Evolutionary conservation across 176 grass and related monocot genomes (phyloP), one percentile per base, ranked within the genome.

Genomic region (Bothriochloa decipiens): DNA sequence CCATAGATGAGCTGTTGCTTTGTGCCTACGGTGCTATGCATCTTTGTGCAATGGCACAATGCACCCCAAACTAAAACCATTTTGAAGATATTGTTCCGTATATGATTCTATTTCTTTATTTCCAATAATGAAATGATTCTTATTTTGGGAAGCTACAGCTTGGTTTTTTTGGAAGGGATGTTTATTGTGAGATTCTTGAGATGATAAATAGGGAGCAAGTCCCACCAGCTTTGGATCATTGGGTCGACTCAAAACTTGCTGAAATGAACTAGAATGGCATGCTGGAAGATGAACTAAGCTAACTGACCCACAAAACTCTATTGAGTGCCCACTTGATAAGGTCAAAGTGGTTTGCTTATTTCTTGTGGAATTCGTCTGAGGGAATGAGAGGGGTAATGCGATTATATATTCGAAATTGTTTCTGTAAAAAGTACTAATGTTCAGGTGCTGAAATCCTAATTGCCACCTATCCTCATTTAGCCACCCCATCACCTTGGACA

Each of bases 351-450:
- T 77, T 79, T 43, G 74, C 64, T 70, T 58, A 60, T 76, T 87
- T 26, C 70, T 82, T 70, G 35, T 70, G 70, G 22, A 15, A 63
- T 87, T 77, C 80, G 60, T 61, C 41, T 75, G 70, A 77, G 39
- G 72, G 55, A 58, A 57, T 57, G 43, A 61, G 58, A 82, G 79
- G 33, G 26, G 15, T 26, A 49, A 33, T 67, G 74, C 35, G 0
- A 61, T 61, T n/a, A 25, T 61, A 25, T 70, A 37, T 67, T 67
- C 18, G 63, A 67, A 46, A n/a, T 49, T 35, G 1, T 45, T 1
- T 63, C 40, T 67, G 57, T 23, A 60, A 60, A 9, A 22, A 22
- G 53, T 60, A n/a, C 29, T 62, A 61, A 22, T 61, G 33, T 37
- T 65, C 16, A 11, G 14, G 49, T 20, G 13, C 3, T 66, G 32